These are phyloP conservation scores for Xylariaceae sp. DNA, from an alignment of 2,329 filamentous ascomycete genomes.

Conservation along the genomic window DNA sequence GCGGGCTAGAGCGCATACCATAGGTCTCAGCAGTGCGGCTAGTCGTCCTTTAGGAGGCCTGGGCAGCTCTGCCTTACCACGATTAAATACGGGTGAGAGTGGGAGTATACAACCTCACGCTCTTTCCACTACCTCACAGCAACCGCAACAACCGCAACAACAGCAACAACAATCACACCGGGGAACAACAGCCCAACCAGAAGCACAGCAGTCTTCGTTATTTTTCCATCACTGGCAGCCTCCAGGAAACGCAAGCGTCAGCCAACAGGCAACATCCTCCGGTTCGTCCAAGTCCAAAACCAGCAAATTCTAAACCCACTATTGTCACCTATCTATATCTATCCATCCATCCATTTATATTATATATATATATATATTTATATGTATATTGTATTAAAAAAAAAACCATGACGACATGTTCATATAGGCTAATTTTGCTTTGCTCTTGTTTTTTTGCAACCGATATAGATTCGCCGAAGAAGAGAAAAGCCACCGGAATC, in stretches of 20 bases:
- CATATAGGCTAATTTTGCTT: too few relatives aligned
- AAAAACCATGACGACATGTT: too few relatives aligned
- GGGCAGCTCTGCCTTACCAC: slow-evolving; percentile 37
- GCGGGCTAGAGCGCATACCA: slow-evolving; percentile 45
- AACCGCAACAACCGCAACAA: slow-evolving; percentile 36
- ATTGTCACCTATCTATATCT: too few relatives aligned
- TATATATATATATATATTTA: too few relatives aligned
- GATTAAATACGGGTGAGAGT: slow-evolving; percentile 42
- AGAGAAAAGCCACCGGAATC: slow-evolving; percentile 67
- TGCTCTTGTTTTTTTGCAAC: slow-evolving; percentile 38
- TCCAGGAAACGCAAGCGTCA: slow-evolving; percentile 58
- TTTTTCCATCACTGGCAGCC: slow-evolving; percentile 95
- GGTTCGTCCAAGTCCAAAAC: slow-evolving; percentile 59
- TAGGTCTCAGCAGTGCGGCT: slow-evolving; percentile 36
- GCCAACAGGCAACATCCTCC: slow-evolving; percentile 68
- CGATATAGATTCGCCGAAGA: slow-evolving; percentile 73
- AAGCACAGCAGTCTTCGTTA: slow-evolving; percentile 65
- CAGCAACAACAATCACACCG: slow-evolving; percentile 35
- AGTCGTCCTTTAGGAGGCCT: slow-evolving; percentile 36
- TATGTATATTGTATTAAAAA: too few relatives aligned
- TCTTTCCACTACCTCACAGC: slow-evolving; percentile 40
- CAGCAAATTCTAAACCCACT: slow-evolving; percentile 35
- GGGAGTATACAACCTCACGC: slow-evolving; percentile 36
- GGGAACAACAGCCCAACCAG: slow-evolving; percentile 51
- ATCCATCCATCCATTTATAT: too few relatives aligned